A percentile compares a stretch with the other conserved stretches of the same genome.
Conservation (phyloP, 2,329 filamentous ascomycete genomes). For the Hypoxylon sp. region DNA sequence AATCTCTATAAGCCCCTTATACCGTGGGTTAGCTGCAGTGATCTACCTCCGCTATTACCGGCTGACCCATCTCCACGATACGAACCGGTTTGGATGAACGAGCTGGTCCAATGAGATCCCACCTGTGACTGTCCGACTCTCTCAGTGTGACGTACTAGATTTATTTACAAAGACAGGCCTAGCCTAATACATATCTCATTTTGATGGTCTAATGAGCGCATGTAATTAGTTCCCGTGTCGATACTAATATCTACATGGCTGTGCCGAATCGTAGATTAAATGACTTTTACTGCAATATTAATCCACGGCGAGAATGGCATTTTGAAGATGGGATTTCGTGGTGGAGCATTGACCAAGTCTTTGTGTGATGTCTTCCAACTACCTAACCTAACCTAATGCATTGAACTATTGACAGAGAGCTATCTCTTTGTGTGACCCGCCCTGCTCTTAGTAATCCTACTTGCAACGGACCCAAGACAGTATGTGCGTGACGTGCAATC, state of each 20-base stretch:
- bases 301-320: not conserved
- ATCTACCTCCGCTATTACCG: constrained; percentile 26
- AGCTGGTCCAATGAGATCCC: constrained; percentile 29
- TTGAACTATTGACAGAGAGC: not conserved
- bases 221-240: not conserved
- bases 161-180: constrained; percentile 14
- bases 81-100: constrained; percentile 30
- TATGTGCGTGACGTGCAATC: not conserved
- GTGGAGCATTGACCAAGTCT: not conserved
- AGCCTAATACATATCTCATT: not conserved
- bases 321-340: not conserved
- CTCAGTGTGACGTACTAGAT: constrained; percentile 32
- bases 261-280: not conserved
- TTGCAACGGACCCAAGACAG: not conserved
- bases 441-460: not conserved
- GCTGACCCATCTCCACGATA: constrained; percentile 22
- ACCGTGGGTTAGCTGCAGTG: constrained; percentile 16
- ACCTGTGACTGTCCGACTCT: constrained; percentile 15
- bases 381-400: too few relatives aligned
- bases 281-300: not conserved
- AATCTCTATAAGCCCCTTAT: not conserved
- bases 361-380: not conserved
- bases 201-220: not conserved
- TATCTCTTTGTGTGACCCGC: not conserved
- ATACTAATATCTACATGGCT: not conserved